Evolutionary conservation across 257 asterid species (phyloP).

Genomic region (Solanum acaule): DNA sequence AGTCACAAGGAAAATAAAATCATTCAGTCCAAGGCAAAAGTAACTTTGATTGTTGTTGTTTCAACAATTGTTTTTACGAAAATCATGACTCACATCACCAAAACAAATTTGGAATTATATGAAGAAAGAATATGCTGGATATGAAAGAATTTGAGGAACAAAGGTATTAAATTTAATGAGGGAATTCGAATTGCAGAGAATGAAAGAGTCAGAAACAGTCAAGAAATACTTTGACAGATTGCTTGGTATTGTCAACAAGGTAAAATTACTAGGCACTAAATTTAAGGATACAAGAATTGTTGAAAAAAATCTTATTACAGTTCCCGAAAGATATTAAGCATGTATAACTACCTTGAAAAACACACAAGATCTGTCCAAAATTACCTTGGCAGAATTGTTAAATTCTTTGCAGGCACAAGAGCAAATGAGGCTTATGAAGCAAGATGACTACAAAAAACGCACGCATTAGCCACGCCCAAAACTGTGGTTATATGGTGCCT

Average conservation of each 20-base stretch:
- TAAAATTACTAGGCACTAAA: not conserved
- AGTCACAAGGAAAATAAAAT: too few relatives aligned
- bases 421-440: not conserved
- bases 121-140: not conserved
- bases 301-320: not conserved
- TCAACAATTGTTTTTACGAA: too few relatives aligned
- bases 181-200: not conserved
- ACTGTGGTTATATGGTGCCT: too few relatives aligned
- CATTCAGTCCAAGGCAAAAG: not conserved
- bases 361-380: not conserved
- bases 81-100: not conserved
- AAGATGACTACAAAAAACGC: not conserved
- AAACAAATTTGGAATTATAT: too few relatives aligned
- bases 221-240: not conserved
- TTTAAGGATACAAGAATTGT: not conserved
- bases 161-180: not conserved
- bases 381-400: not conserved
- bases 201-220: not conserved
- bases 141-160: too few relatives aligned
- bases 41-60: not conserved
- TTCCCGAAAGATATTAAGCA: not conserved
- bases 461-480: too few relatives aligned
- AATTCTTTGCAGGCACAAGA: not conserved
- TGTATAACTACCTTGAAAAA: not conserved
- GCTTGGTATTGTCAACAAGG: not conserved